Evolutionary conservation across 1,284 basidiomycete genomes (phyloP).

Genomic region (Leucoagaricus sp.): DNA sequence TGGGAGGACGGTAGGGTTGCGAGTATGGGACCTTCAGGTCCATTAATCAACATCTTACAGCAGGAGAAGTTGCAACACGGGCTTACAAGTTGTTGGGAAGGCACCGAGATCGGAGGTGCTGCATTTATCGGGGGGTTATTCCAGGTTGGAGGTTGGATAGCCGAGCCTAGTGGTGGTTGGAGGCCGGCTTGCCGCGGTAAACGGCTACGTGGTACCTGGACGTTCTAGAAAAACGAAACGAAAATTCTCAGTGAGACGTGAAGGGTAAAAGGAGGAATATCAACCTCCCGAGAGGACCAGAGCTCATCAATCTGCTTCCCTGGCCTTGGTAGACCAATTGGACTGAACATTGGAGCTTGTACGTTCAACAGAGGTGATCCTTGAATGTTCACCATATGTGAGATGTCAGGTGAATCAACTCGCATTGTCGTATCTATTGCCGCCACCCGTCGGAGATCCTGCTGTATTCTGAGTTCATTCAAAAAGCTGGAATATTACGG

Average conservation of each 20-base stretch:
- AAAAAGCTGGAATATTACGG: neutral
- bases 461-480: neutral
- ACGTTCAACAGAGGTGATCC: conserved; percentile 33
- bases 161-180: neutral
- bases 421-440: conserved; percentile 22
- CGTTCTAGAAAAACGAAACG: conserved; percentile 22
- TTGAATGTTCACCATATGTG: conserved; percentile 25
- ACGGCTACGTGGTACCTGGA: conserved; percentile 19
- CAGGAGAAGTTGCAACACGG: too few species aligned
- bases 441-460: conserved; percentile 17
- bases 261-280: neutral
- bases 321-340: conserved; percentile 30
- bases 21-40: conserved; percentile 5
- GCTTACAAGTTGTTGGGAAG: conserved; percentile 7
- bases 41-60: neutral
- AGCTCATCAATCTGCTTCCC: conserved; percentile 27
- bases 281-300: conserved; percentile 34
- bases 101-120: neutral
- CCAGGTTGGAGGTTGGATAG: neutral
- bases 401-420: conserved; percentile 30
- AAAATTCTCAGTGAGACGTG: neutral
- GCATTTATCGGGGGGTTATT: neutral
- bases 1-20: neutral
- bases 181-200: neutral
- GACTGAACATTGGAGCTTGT: conserved; percentile 32